These are phyloP conservation scores for Marasmius tenuissimus DNA, from an alignment of 1,284 basidiomycete species.

Conservation along the genomic window DNA sequence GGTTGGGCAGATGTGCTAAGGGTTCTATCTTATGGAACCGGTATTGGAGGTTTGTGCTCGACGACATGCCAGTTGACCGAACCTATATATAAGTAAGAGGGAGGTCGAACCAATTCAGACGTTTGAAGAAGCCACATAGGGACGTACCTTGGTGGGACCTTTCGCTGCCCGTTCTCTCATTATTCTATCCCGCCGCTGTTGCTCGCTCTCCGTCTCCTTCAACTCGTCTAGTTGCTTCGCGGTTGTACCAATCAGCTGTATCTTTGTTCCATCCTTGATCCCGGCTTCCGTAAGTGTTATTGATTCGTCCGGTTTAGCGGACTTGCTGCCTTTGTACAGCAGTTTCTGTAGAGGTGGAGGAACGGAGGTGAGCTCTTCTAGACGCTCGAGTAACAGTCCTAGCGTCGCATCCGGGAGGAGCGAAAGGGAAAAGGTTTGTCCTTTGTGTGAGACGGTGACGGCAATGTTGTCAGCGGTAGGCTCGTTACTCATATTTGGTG, in stretches of 20 bases:
- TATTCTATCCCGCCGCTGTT: constrained; percentile 54
- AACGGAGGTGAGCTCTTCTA: constrained; percentile 65
- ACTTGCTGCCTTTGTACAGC: constrained; percentile 68
- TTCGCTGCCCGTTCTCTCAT: constrained; percentile 57
- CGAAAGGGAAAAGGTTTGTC: constrained; percentile 43
- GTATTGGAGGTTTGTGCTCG: constrained; percentile 41
- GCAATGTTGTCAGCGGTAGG: not conserved
- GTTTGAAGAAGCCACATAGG: not conserved
- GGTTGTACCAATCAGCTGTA: constrained; percentile 70
- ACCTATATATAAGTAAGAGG: constrained; percentile 35
- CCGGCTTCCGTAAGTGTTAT: constrained; percentile 51
- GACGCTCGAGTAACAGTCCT: constrained; percentile 41
- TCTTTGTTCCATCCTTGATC: constrained; percentile 58
- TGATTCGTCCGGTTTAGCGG: constrained; percentile 27
- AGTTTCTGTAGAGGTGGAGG: constrained; percentile 68
- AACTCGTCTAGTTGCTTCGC: constrained; percentile 53
- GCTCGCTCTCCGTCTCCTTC: constrained; percentile 55
- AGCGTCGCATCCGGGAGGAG: constrained; percentile 48
- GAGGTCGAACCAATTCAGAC: not conserved
- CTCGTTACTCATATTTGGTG: not conserved
- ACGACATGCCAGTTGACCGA: constrained; percentile 51
- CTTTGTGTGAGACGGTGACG: constrained; percentile 45
- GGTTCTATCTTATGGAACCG: constrained; percentile 65
- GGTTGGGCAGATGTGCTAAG: constrained; percentile 62
- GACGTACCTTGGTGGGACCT: constrained; percentile 56